Conservation (phyloP, 495 filamentous ascomycete species). For the Durotheca rogersii region DNA sequence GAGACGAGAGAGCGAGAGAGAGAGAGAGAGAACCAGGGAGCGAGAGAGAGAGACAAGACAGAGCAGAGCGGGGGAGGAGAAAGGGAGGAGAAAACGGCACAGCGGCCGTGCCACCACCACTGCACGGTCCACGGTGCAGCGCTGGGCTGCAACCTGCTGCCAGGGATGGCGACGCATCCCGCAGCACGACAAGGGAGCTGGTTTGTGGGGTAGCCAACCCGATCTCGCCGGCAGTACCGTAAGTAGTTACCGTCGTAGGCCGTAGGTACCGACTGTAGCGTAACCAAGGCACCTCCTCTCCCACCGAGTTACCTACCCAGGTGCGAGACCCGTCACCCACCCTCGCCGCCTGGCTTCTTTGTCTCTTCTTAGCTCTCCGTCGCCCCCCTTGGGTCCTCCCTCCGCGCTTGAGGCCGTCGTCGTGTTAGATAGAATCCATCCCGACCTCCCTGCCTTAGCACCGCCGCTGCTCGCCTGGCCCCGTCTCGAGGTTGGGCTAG, state of each 20-base stretch:
- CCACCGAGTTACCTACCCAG: background rate
- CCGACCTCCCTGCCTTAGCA: too few species aligned
- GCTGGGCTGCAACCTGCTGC: slow-evolving; percentile 10
- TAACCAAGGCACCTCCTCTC: slow-evolving; percentile 9
- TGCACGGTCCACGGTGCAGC: slow-evolving; percentile 20
- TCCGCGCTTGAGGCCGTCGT: too few species aligned
- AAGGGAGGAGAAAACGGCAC: background rate
- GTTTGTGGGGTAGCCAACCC: slow-evolving; percentile 33
- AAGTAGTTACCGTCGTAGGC: slow-evolving; percentile 28
- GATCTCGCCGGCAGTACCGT: slow-evolving; percentile 24
- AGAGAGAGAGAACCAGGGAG: too few species aligned
- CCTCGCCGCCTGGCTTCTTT: too few species aligned
- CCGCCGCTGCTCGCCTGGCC: too few species aligned
- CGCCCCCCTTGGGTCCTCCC: too few species aligned
- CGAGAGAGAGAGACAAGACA: background rate
- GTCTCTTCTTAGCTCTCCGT: too few species aligned
- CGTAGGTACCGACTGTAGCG: slow-evolving; percentile 27
- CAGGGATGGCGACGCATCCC: slow-evolving; percentile 18
- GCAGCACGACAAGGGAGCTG: slow-evolving; percentile 17
- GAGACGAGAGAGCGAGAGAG: too few species aligned
- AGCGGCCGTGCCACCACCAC: slow-evolving; percentile 17
- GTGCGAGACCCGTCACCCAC: background rate
- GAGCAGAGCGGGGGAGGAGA: background rate
- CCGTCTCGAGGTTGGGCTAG: too few species aligned
- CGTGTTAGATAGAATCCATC: too few species aligned